phyloP scores from a whole-genome alignment of 345 rosid species.

The Corchorus olitorius region DNA sequence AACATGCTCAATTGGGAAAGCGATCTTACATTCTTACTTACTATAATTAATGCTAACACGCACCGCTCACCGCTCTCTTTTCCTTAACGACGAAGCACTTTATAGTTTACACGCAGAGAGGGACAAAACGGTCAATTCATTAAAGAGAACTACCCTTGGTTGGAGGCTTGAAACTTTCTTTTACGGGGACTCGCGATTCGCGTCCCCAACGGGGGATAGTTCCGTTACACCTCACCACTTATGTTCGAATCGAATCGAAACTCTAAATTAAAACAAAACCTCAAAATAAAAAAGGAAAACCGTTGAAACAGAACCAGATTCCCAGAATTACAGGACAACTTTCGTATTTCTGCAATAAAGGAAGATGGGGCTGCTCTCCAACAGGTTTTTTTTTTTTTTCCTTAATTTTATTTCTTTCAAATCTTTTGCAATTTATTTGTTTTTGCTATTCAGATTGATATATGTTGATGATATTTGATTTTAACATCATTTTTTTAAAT shows the following conservation, averaged over 20 bases:
- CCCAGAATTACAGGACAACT: background rate
- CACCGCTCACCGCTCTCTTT: background rate
- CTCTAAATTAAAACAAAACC: background rate
- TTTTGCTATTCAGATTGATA: background rate
- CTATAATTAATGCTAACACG: background rate
- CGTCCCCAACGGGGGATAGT: too few species aligned
- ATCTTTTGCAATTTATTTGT: constrained; percentile 11
- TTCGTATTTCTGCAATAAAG: constrained; percentile 15
- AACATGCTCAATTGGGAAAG: too few species aligned
- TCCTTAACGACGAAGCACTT: background rate
- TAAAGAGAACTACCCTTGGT: too few species aligned
- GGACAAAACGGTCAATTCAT: background rate
- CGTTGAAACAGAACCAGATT: background rate
- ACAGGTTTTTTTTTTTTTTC: constrained; percentile 53
- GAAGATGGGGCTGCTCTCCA: constrained; percentile 83
- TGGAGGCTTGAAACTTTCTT: too few species aligned
- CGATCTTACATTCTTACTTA: too few species aligned
- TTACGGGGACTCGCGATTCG: too few species aligned
- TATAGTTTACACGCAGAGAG: background rate
- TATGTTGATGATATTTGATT: background rate
- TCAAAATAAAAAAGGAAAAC: too few species aligned
- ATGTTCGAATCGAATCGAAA: too few species aligned
- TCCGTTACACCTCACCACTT: too few species aligned
- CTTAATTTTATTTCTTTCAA: background rate
- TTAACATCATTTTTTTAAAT: background rate